Base-by-base conservation (phyloP, 164 flowering plant species). In the Vitis cinerea region DNA sequence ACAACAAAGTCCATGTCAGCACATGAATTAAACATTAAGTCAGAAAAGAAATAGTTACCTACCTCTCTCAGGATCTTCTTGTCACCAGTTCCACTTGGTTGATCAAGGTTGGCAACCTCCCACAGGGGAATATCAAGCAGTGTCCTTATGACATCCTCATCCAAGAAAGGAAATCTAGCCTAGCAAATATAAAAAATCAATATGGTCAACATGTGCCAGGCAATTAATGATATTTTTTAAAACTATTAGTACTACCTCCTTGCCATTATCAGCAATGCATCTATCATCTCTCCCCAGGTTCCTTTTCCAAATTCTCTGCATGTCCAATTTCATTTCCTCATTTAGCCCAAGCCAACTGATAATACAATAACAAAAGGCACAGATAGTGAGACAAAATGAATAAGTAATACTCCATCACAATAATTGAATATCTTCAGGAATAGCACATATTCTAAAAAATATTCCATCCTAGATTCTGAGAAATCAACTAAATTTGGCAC, bases 221-320 rank as follows among this genome's bases (percentile, higher is more conserved):
- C 52, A 59, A 59, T 3, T n/a, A 51, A 57, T 51, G 56, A 66
- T 49, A 27, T 44, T 61, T 19, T 12, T 7, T 44, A 47, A 15
- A 69, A 16, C 16, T 58, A 51, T 31, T 15, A 61, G 17, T 12
- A 54, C 8, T 83, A 95, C 99, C 98, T 95, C 99, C 75, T 91
- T 93, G 62, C 95, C 97, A 76, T 81, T 84, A 77, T 95, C 99
- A 69, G 97, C 83, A 71, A 93, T 87, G 81, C 98, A 93, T 71
- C 98, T 82, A 68, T 95, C 99, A 79, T 95, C 99, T 82, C 99
- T 90, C 61, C 99, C 98, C 30, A 95, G 83, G 76, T 95, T 95
- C 74, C 98, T 84, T 76, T 93, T 95, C 99, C 99, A 95, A 56
- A 95, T 95, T 83, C 99, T 86, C 75, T 91, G 98, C 94, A 95